Percentiles rank a stretch among this genome's conserved stretches.
These are phyloP conservation scores for Hericium rajendrae DNA, from an alignment of 768 basidiomycete genomes.

Conservation along the genomic window DNA sequence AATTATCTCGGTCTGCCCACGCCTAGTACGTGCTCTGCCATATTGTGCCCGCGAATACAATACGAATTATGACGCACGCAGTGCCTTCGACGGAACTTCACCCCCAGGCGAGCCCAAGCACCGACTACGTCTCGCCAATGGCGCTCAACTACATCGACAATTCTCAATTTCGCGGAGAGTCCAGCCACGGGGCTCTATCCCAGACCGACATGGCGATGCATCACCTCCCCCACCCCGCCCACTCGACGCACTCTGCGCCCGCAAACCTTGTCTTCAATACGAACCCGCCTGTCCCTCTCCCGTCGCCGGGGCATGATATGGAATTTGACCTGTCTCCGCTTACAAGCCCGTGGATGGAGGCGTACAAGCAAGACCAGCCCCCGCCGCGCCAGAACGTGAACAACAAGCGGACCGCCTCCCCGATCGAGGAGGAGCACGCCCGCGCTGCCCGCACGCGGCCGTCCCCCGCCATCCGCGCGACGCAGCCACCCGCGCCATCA, in stretches of 20 bases:
- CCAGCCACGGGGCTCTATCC: constrained; percentile 9
- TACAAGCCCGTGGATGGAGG: constrained; percentile 73
- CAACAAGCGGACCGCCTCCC: constrained; percentile 12
- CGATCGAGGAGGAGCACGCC: constrained; percentile 8
- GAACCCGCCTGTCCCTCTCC: constrained; percentile 28
- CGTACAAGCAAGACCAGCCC: constrained; percentile 31
- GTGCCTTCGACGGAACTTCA: constrained; percentile 50
- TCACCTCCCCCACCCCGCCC: constrained; percentile 17
- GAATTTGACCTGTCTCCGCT: constrained; percentile 73
- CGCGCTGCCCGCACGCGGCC: constrained; percentile 9
- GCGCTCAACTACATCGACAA: constrained; percentile 32
- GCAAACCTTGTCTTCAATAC: constrained; percentile 61
- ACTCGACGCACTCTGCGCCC: constrained; percentile 47
- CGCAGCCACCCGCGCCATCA: constrained; percentile 2
- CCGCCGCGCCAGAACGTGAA: constrained; percentile 10
- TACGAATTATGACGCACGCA: constrained; percentile 16
- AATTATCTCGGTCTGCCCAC: constrained; percentile 47
- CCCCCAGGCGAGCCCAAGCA: constrained; percentile 36
- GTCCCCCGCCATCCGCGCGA: constrained; percentile 5
- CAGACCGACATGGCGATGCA: constrained; percentile 18
- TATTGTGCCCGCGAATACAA: constrained; percentile 27
- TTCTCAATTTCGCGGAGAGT: constrained; percentile 19
- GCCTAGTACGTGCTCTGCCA: constrained; percentile 39
- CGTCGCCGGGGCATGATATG: constrained; percentile 38
- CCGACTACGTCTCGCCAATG: constrained; percentile 57